Evolutionary conservation across 768 basidiomycete species (phyloP).

Genomic region (Rhizopogon rudus): DNA sequence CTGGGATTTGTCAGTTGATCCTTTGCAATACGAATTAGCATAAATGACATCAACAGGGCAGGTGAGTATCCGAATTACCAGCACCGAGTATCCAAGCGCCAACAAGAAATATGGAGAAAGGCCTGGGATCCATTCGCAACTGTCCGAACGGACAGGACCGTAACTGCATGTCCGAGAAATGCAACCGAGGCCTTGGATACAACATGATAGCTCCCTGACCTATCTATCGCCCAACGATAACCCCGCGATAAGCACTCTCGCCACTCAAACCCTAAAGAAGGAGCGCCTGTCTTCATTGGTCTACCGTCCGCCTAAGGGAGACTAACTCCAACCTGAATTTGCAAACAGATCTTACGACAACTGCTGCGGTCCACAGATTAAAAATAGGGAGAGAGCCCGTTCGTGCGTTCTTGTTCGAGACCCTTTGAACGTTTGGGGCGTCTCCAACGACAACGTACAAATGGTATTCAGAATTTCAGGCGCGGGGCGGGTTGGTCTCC

Average conservation of each 20-base stretch:
- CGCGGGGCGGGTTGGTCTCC: too few relatives aligned
- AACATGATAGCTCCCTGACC: background rate
- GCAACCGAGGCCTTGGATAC: too few relatives aligned
- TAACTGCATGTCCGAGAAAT: background rate
- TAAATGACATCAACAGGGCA: background rate
- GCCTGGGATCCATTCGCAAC: background rate
- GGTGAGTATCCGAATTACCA: too few relatives aligned
- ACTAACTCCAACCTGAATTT: background rate
- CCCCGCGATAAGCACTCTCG: background rate
- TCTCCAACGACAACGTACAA: background rate
- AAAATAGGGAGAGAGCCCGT: too few relatives aligned
- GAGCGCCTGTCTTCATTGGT: too few relatives aligned
- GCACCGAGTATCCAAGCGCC: too few relatives aligned
- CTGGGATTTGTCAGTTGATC: too few relatives aligned
- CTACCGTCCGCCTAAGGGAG: too few relatives aligned
- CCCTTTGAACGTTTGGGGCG: background rate
- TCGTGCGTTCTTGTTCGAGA: too few relatives aligned
- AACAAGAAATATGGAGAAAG: background rate
- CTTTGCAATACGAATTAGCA: background rate
- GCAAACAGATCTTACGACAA: background rate
- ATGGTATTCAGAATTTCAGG: too few relatives aligned
- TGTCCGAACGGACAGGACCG: background rate
- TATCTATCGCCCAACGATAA: background rate
- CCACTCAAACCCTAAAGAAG: background rate
- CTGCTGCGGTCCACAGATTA: too few relatives aligned